Conservation (phyloP, 2,329 filamentous ascomycete genomes). For the Zalaria obscura region DNA sequence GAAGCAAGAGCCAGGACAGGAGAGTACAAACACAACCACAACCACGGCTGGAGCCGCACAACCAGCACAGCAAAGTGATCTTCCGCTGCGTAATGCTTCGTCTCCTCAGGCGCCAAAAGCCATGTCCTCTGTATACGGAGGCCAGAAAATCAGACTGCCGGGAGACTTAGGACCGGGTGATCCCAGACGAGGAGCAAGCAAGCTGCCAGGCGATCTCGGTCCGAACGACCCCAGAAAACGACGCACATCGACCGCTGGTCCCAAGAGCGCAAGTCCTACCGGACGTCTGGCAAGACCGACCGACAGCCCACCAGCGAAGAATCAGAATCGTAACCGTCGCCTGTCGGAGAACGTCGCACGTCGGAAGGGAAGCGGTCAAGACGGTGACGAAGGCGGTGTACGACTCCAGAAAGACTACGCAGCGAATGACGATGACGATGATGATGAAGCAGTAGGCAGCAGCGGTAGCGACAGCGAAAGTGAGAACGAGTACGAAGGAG, state of each 20-base stretch:
- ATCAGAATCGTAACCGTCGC: neutral
- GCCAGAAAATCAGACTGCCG: constrained; percentile 15
- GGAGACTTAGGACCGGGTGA: constrained; percentile 21
- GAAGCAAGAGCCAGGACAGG: no score
- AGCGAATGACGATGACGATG: constrained; percentile 6
- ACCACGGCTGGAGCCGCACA: no score
- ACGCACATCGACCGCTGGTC: neutral
- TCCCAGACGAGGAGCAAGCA: constrained; percentile 12
- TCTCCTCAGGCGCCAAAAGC: constrained; percentile 5
- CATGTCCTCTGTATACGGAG: constrained; percentile 16
- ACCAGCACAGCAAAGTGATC: no score
- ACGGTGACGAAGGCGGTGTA: constrained; percentile 1
- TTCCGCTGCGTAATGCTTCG: no score
- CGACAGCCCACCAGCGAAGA: constrained; percentile 7
- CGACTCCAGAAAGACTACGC: constrained; percentile 4
- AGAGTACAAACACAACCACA: no score
- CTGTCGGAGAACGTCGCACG: constrained; percentile 8
- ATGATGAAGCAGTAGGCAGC: constrained; percentile 6
- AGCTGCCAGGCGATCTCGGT: constrained; percentile 7
- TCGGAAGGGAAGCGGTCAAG: constrained; percentile 1
- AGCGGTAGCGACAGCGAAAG: constrained; percentile 16
- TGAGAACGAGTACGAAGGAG: constrained; percentile 14
- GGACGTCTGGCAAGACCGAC: constrained; percentile 6
- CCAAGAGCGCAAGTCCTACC: neutral
- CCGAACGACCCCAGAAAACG: constrained; percentile 7